These are phyloP conservation scores for Choiromyces venosus DNA, from an alignment of 495 filamentous ascomycete genomes.

Conservation along the genomic window DNA sequence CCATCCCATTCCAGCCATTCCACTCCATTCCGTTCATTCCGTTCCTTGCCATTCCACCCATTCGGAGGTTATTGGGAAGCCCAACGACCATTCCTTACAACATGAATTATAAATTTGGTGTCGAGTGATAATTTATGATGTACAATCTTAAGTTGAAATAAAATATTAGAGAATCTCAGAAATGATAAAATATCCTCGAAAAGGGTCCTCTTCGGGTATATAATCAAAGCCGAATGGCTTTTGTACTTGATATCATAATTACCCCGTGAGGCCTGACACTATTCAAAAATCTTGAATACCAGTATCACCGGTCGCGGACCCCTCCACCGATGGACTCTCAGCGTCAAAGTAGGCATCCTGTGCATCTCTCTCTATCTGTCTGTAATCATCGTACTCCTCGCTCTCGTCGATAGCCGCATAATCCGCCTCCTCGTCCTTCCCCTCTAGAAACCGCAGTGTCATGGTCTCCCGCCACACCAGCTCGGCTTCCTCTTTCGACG, in stretches of 20 bases:
- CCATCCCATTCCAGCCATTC: no score
- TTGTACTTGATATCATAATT: background rate
- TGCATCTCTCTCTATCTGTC: slow-evolving; percentile 49
- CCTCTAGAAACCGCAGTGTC: slow-evolving; percentile 62
- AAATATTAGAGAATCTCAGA: background rate
- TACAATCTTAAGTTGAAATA: background rate
- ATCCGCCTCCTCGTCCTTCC: slow-evolving; percentile 66
- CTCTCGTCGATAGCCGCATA: slow-evolving; percentile 63
- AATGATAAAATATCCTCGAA: background rate
- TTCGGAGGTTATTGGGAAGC: no score
- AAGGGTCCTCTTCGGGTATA: background rate
- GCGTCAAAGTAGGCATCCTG: slow-evolving; percentile 64
- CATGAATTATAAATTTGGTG: background rate
- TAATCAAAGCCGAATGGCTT: background rate
- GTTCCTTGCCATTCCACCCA: no score
- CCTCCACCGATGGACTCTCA: slow-evolving; percentile 49
- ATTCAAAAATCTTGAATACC: slow-evolving; percentile 68
- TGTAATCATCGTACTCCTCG: slow-evolving; percentile 62
- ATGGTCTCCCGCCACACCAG: slow-evolving; percentile 65
- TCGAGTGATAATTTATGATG: background rate
- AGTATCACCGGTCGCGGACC: slow-evolving; percentile 57
- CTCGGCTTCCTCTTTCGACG: slow-evolving; percentile 60
- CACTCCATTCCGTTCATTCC: no score
- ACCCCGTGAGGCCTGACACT: background rate
- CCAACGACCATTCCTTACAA: no score